A percentile compares a stretch with the other conserved stretches of the same genome.
These are phyloP conservation scores for Hymenoscyphus fraxineus DNA, from an alignment of 2,329 filamentous ascomycete genomes.

Conservation along the genomic window DNA sequence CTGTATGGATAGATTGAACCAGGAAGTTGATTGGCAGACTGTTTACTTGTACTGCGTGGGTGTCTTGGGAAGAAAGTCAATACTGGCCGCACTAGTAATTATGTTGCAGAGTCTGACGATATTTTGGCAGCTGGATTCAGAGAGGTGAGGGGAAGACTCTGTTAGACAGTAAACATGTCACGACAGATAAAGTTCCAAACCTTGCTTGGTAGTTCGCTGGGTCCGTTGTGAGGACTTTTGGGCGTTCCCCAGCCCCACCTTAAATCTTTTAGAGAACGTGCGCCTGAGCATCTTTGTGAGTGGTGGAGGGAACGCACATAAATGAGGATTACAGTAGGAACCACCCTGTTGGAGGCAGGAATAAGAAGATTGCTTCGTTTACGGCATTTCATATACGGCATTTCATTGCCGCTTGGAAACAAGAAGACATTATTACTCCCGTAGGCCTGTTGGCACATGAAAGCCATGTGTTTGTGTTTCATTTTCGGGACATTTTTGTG, in stretches of 20 bases:
- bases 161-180: background rate
- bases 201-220: background rate
- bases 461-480: background rate
- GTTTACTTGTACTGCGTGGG: background rate
- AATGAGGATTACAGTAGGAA: background rate
- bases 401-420: no score
- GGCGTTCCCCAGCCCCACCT: background rate
- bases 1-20: background rate
- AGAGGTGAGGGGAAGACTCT: background rate
- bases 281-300: background rate
- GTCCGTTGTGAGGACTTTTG: background rate
- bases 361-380: background rate
- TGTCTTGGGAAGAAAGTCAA: background rate
- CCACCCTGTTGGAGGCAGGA: background rate
- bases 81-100: background rate
- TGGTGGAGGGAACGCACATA: slow-evolving; percentile 8
- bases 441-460: background rate
- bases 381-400: background rate
- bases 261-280: slow-evolving; percentile 8
- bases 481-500: background rate
- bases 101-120: background rate
- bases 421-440: no score
- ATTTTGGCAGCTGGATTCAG: background rate
- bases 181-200: slow-evolving; percentile 2
- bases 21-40: background rate